phyloP scores from a whole-genome alignment of 345 rosid species.

The Gossypium stocksii region DNA sequence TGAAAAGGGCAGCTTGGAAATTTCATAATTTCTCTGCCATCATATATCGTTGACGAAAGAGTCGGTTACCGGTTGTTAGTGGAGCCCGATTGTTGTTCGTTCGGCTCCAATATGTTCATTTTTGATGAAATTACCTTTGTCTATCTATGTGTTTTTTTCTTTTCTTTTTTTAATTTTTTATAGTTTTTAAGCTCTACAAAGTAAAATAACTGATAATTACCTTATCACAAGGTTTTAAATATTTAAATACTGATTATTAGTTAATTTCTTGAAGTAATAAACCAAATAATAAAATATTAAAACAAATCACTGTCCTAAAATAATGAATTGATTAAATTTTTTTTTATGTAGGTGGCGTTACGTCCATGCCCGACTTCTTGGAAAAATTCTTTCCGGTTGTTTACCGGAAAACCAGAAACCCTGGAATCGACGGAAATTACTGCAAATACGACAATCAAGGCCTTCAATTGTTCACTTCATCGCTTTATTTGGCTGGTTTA shows the following conservation, averaged over 20 bases:
- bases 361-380: constrained; percentile 80
- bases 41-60: neutral
- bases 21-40: neutral
- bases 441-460: constrained; percentile 96
- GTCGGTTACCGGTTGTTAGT: neutral
- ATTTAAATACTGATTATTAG: too few species aligned
- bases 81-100: neutral
- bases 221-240: too few species aligned
- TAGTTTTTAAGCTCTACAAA: too few species aligned
- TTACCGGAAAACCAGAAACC: constrained; percentile 32
- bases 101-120: neutral
- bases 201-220: too few species aligned
- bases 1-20: neutral
- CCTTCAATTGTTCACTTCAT: constrained; percentile 82
- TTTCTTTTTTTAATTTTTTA: too few species aligned
- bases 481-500: constrained; percentile 86
- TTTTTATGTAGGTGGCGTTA: constrained; percentile 65
- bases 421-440: constrained; percentile 43
- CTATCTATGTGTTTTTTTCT: neutral
- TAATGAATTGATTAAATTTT: neutral
- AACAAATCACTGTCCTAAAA: too few species aligned
- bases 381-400: constrained; percentile 78
- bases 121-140: neutral
- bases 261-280: too few species aligned
- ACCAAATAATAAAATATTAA: too few species aligned